A percentile compares a stretch with the other conserved stretches of the same genome.
phyloP scores from a whole-genome alignment of 2,329 filamentous ascomycete species.

The Colletotrichum lupini region DNA sequence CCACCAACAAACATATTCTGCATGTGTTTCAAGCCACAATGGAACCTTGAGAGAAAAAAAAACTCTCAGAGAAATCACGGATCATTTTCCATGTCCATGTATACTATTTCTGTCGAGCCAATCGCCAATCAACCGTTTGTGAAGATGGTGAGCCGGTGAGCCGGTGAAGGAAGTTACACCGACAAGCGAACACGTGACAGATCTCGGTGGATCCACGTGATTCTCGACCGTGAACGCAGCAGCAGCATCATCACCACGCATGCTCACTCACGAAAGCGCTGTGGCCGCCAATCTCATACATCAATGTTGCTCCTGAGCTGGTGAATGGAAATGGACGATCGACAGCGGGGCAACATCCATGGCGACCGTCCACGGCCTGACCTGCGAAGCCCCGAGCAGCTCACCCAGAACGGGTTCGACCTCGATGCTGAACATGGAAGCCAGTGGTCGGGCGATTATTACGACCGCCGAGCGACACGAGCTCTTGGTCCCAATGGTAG shows the following conservation, averaged over 20 bases:
- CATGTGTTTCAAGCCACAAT: neutral
- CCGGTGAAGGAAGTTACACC: conserved; percentile 22
- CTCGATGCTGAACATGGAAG: conserved; percentile 1
- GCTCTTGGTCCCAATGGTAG: conserved; percentile 32
- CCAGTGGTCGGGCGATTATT: conserved; percentile 33
- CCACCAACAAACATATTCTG: neutral
- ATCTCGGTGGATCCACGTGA: neutral
- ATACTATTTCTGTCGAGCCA: neutral
- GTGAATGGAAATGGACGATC: conserved; percentile 16
- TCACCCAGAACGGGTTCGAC: conserved; percentile 12
- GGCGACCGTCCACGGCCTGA: conserved; percentile 9
- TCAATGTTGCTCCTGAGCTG: neutral
- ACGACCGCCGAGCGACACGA: conserved; percentile 28
- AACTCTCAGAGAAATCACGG: neutral
- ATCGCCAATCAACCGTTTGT: neutral
- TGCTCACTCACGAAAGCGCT: neutral
- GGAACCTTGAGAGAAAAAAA: neutral
- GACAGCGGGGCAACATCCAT: conserved; percentile 2
- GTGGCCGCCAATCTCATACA: neutral
- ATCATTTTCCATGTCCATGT: neutral
- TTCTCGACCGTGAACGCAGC: conserved; percentile 1
- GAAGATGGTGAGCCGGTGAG: conserved; percentile 30
- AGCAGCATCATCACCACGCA: conserved; percentile 13
- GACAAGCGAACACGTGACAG: conserved; percentile 34
- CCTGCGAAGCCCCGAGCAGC: conserved; percentile 14